A percentile compares a stretch with the other conserved stretches of the same genome.
phyloP scores from a whole-genome alignment of 257 asterid species.

The Rehmannia glutinosa region DNA sequence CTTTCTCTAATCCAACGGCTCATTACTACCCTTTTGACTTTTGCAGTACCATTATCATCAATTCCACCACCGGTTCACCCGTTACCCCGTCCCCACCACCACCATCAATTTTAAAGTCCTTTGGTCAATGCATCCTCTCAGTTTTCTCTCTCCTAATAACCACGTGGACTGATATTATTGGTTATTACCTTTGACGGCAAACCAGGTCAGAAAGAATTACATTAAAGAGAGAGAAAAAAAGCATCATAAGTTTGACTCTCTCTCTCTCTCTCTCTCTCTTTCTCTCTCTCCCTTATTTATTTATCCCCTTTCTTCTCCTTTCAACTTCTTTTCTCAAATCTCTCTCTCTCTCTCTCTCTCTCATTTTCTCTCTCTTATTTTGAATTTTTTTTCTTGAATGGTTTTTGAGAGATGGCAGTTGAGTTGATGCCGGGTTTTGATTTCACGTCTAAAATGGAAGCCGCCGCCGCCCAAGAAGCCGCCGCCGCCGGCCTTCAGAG shows the following conservation, averaged over 20 bases:
- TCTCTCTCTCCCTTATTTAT: conserved; percentile 13
- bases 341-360: conserved; percentile 10
- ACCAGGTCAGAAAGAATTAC: conserved; percentile 26
- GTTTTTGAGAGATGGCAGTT: conserved; percentile 37
- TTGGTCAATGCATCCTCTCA: conserved; percentile 33
- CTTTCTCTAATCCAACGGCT: conserved; percentile 41
- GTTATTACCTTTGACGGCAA: conserved; percentile 27
- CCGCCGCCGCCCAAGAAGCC: conserved; percentile 53
- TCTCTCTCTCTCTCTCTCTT: conserved; percentile 20
- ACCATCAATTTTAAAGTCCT: conserved; percentile 7
- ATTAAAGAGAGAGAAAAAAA: conserved; percentile 25
- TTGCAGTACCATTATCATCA: conserved; percentile 17
- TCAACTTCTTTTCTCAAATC: conserved; percentile 16
- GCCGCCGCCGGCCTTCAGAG: conserved; percentile 56
- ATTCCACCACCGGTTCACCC: conserved; percentile 35
- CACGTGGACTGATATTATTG: conserved; percentile 26
- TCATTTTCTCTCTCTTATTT: neutral
- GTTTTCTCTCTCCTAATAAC: neutral
- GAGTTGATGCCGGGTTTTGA: conserved; percentile 40
- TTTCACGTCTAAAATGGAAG: conserved; percentile 43
- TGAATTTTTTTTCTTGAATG: neutral
- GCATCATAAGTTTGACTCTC: conserved; percentile 38
- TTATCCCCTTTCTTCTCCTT: conserved; percentile 15
- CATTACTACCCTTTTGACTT: conserved; percentile 43
- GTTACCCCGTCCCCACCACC: conserved; percentile 33